phyloP scores from a whole-genome alignment of 2,329 filamentous ascomycete genomes.

The Monosporascus cannonballus region DNA sequence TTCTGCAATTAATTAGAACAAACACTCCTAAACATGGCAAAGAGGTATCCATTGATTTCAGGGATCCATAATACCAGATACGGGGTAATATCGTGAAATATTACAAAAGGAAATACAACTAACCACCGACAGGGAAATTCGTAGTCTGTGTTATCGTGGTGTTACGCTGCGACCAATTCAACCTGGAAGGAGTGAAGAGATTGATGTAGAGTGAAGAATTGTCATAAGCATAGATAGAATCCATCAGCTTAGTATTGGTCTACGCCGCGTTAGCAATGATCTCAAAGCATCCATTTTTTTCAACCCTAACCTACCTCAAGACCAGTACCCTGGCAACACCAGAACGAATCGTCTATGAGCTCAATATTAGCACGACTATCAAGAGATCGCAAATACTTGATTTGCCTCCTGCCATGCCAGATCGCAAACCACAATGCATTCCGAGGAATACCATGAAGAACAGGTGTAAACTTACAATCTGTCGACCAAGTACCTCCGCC shows the following conservation, averaged over 20 bases:
- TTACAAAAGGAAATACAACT: not conserved
- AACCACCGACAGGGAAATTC: slow-evolving; percentile 31
- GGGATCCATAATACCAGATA: too few relatives aligned
- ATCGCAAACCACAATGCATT: too few relatives aligned
- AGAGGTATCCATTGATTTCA: too few relatives aligned
- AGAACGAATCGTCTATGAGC: slow-evolving; percentile 37
- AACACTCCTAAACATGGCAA: too few relatives aligned
- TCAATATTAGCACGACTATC: not conserved
- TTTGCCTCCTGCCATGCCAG: too few relatives aligned
- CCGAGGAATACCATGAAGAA: not conserved
- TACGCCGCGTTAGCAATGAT: not conserved
- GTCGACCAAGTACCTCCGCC: slow-evolving; percentile 49
- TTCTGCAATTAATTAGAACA: slow-evolving; percentile 12
- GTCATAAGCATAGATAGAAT: slow-evolving; percentile 45
- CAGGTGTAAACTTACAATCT: slow-evolving; percentile 25
- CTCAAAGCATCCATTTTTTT: not conserved
- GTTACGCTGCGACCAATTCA: slow-evolving; percentile 36
- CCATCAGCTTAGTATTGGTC: slow-evolving; percentile 47
- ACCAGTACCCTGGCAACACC: slow-evolving; percentile 48
- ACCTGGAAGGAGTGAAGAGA: slow-evolving; percentile 39
- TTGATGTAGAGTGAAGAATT: slow-evolving; percentile 39
- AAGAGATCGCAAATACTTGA: too few relatives aligned
- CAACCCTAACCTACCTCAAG: slow-evolving; percentile 27
- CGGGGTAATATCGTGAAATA: too few relatives aligned
- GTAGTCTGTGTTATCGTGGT: slow-evolving; percentile 38